Evolutionary conservation across 208 protist genomes (phyloP).

Genomic region (Leishmania major): DNA sequence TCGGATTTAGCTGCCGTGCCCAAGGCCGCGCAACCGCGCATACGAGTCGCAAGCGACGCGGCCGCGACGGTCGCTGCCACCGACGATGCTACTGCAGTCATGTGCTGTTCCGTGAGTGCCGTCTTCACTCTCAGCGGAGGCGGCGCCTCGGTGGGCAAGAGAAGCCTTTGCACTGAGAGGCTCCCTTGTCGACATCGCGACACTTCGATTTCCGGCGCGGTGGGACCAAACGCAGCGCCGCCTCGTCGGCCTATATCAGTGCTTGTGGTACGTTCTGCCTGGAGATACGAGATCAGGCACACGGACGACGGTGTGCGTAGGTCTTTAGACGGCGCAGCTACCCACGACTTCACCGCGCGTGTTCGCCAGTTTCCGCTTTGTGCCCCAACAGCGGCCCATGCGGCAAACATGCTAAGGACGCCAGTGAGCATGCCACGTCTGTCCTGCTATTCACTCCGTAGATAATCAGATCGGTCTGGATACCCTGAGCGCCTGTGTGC

Average conservation of each 20-base stretch:
- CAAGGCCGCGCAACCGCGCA: neutral
- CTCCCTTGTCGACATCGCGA: neutral
- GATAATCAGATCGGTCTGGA: neutral
- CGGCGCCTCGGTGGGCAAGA: neutral
- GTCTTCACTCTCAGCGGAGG: neutral
- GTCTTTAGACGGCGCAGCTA: neutral
- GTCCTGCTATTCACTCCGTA: neutral
- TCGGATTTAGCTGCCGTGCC: neutral
- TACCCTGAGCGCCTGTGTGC: neutral
- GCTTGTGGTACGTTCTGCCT: neutral
- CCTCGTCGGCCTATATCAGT: neutral
- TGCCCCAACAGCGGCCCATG: conserved; percentile 1
- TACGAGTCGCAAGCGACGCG: neutral
- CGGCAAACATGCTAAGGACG: neutral
- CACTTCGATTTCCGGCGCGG: neutral
- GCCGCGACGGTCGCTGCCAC: too few species aligned
- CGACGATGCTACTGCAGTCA: too few species aligned
- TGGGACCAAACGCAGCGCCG: neutral
- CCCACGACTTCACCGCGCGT: neutral
- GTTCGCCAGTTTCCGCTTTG: neutral
- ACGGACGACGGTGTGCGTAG: neutral
- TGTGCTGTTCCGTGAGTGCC: neutral
- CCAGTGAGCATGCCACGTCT: neutral
- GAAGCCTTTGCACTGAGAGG: neutral
- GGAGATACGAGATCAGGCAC: neutral